These are phyloP conservation scores for Penicillium riverlandense DNA, from an alignment of 495 filamentous ascomycete genomes.

Conservation along the genomic window DNA sequence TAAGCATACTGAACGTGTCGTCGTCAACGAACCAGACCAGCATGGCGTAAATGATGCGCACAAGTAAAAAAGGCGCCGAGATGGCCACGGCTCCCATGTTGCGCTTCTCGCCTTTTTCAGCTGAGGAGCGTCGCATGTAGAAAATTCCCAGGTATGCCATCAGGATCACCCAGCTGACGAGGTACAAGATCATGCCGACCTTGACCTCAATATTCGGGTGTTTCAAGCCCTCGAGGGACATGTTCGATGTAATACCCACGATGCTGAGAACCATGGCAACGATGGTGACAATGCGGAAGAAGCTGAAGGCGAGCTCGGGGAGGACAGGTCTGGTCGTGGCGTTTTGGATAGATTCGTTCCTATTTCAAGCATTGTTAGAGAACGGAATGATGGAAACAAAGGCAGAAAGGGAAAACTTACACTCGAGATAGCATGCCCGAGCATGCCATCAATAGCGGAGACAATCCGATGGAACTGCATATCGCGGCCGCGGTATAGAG, in stretches of 20 bases:
- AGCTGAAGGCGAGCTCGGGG: slow-evolving; percentile 9
- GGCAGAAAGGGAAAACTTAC: slow-evolving; percentile 7
- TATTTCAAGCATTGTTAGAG: slow-evolving; percentile 2
- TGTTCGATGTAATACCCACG: slow-evolving; percentile 15
- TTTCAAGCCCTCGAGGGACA: slow-evolving; percentile 6
- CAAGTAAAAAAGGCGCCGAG: slow-evolving; percentile 29
- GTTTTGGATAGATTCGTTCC: slow-evolving; percentile 15
- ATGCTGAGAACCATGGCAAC: slow-evolving; percentile 16
- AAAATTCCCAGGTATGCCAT: slow-evolving; percentile 14
- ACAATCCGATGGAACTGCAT: slow-evolving; percentile 21
- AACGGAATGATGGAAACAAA: not conserved
- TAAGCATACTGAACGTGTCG: slow-evolving; percentile 24
- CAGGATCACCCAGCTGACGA: slow-evolving; percentile 18
- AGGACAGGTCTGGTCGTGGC: slow-evolving; percentile 6
- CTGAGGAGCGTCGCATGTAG: slow-evolving; percentile 1
- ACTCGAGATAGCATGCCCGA: slow-evolving; percentile 19
- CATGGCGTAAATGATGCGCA: slow-evolving; percentile 31
- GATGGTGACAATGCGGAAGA: slow-evolving; percentile 16
- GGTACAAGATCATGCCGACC: slow-evolving; percentile 20
- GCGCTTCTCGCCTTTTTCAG: slow-evolving; percentile 26
- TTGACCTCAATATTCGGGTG: slow-evolving; percentile 14
- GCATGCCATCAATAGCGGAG: slow-evolving; percentile 20
- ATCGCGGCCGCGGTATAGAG: slow-evolving; percentile 18
- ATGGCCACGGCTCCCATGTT: slow-evolving; percentile 26
- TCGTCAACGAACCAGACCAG: slow-evolving; percentile 25